Conservation (phyloP, 2,329 filamentous ascomycete genomes). For the Aspergillus pseudoglaucus region DNA sequence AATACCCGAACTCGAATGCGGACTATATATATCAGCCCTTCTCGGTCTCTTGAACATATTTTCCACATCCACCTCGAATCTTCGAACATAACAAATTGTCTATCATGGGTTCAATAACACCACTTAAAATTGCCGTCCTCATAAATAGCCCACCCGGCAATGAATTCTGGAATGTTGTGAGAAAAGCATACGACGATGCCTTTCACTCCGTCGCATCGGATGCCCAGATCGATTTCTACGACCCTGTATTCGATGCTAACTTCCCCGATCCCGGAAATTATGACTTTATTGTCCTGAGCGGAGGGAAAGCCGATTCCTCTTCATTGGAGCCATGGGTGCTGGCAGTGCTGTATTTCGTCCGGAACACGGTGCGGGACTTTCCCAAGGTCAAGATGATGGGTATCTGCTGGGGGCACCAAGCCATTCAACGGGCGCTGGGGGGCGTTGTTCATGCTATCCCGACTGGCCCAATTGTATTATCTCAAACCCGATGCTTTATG, state of each 20-base stretch:
- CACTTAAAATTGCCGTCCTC: conserved; percentile 2
- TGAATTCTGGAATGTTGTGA: conserved; percentile 6
- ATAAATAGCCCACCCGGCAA: conserved; percentile 5
- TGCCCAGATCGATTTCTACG: conserved; percentile 17
- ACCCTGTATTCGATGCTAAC: conserved; percentile 16
- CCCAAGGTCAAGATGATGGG: conserved; percentile 31
- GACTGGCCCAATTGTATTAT: conserved; percentile 5
- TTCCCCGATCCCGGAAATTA: conserved; percentile 34
- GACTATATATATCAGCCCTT: too few species aligned
- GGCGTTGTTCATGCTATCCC: conserved; percentile 34
- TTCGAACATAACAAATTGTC: too few species aligned
- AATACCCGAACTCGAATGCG: too few species aligned
- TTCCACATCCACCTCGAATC: too few species aligned
- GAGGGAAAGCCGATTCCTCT: conserved; percentile 31
- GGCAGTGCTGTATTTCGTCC: conserved; percentile 36
- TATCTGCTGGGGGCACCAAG: conserved; percentile 44
- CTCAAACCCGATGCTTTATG: too few species aligned
- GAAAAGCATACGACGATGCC: conserved; percentile 1
- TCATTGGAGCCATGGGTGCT: conserved; percentile 39
- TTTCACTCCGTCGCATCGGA: conserved; percentile 1
- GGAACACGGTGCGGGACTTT: conserved; percentile 20
- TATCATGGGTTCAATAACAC: too few species aligned
- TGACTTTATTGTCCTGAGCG: conserved; percentile 41
- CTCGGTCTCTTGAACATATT: too few species aligned
- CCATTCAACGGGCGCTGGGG: conserved; percentile 27